Evolutionary conservation across 2,329 filamentous ascomycete species (phyloP).

Genomic region (Pyrenophora tritici-repentis): DNA sequence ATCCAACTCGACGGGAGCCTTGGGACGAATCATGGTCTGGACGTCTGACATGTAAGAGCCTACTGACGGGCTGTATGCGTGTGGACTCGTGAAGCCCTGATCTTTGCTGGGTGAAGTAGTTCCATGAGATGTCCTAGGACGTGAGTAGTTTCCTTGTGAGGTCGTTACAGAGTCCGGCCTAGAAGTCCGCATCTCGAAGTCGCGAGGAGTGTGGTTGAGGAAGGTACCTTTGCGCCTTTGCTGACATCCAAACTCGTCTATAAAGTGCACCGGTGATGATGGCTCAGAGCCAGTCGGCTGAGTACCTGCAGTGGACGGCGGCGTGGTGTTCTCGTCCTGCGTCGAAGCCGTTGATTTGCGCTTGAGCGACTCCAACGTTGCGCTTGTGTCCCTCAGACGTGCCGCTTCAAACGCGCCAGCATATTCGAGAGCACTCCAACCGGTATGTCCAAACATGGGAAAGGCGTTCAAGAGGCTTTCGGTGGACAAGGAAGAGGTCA

Average conservation of each 20-base stretch:
- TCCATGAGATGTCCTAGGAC: constrained; percentile 23
- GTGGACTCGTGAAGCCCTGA: constrained; percentile 1
- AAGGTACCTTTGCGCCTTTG: constrained; percentile 38
- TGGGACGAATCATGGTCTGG: constrained; percentile 14
- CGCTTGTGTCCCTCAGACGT: constrained; percentile 23
- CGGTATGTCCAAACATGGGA: constrained; percentile 43
- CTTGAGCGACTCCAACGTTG: constrained; percentile 25
- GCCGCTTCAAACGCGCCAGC: constrained; percentile 26
- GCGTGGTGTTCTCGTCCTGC: constrained; percentile 24
- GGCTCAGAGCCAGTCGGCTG: constrained; percentile 12
- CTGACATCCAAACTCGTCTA: constrained; percentile 28
- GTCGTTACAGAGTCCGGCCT: constrained; percentile 18
- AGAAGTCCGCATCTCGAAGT: constrained; percentile 31
- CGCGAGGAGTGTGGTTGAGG: constrained; percentile 42
- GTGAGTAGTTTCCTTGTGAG: constrained; percentile 29
- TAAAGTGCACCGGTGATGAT: constrained; percentile 21
- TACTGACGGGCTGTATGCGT: constrained; percentile 17
- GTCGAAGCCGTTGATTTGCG: constrained; percentile 25
- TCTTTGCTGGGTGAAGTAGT: constrained; percentile 11
- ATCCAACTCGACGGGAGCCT: constrained; percentile 24
- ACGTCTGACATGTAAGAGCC: constrained; percentile 14
- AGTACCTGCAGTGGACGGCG: constrained; percentile 19
- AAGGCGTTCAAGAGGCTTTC: constrained; percentile 29
- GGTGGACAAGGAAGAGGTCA: constrained; percentile 25
- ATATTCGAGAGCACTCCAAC: constrained; percentile 42